Evolutionary conservation across 2,329 filamentous ascomycete species (phyloP).

Genomic region (Sporothrix brunneoviolacea): DNA sequence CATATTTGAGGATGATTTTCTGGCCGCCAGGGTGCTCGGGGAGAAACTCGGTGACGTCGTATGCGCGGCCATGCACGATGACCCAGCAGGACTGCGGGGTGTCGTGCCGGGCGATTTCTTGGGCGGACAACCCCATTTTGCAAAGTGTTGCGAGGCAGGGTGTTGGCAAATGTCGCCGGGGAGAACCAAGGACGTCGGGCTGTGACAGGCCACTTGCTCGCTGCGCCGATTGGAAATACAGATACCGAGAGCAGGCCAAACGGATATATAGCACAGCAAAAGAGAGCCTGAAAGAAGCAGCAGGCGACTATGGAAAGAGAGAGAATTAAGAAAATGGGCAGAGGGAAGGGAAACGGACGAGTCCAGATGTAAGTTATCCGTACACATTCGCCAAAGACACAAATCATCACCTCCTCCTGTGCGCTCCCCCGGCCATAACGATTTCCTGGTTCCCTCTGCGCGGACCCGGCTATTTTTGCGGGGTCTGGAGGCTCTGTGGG

Average conservation of each 20-base stretch:
- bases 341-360: not conserved
- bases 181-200: not conserved
- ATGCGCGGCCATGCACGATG: constrained; percentile 23
- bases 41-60: constrained; percentile 34
- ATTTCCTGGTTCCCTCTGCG: constrained; percentile 1
- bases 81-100: constrained; percentile 32
- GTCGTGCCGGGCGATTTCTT: constrained; percentile 30
- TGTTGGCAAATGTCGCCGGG: not conserved
- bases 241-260: no score
- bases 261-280: no score
- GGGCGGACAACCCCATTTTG: constrained; percentile 23
- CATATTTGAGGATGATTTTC: constrained; percentile 95
- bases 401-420: no score
- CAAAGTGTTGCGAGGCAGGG: not conserved
- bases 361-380: no score
- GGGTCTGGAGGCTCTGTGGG: not conserved
- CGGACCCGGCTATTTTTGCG: not conserved
- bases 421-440: constrained; percentile 2
- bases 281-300: no score
- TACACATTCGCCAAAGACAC: no score
- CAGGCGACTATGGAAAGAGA: not conserved
- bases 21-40: constrained; percentile 79
- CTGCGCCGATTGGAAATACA: no score
- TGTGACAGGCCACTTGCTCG: no score
- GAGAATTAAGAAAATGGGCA: not conserved